These are phyloP conservation scores for Persicaria maculosa DNA, from an alignment of 148 eudicot genomes.

Conservation along the genomic window DNA sequence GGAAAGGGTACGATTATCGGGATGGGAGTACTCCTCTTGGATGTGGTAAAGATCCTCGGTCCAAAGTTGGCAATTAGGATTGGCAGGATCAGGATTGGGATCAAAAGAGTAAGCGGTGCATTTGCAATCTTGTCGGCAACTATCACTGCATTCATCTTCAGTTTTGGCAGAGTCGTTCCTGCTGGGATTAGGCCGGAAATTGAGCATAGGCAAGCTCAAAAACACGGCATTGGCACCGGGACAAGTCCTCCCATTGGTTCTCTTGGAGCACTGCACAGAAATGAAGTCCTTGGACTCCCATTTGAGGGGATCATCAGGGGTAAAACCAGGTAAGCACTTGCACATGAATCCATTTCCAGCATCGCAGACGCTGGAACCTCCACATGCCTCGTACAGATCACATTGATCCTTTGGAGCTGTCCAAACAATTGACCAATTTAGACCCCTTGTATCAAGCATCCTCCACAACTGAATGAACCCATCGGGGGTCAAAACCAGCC, in stretches of 20 bases:
- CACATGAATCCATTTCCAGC: not conserved
- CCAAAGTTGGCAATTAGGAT: not conserved
- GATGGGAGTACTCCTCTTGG: not conserved
- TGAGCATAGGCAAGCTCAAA: not conserved
- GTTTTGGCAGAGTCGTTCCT: accelerated
- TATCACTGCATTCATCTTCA: not conserved
- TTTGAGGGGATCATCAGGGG: not conserved
- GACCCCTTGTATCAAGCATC: not conserved
- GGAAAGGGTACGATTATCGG: not conserved
- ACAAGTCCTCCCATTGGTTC: not conserved
- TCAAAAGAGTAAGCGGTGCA: not conserved
- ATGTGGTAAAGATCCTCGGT: not conserved
- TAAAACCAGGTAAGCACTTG: constrained; percentile 1
- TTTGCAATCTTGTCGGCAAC: not conserved
- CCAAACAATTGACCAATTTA: not conserved
- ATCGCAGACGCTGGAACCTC: not conserved
- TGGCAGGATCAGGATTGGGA: not conserved
- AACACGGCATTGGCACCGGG: not conserved
- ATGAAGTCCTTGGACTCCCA: constrained; percentile 1
- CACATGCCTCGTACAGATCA: not conserved
- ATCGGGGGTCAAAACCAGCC: not conserved
- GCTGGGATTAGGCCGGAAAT: not conserved
- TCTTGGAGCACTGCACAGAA: not conserved
- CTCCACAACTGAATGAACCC: not conserved
- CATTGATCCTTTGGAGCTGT: not conserved